Conservation (phyloP, 345 rosid genomes). For the Citrus cavaleriei region DNA sequence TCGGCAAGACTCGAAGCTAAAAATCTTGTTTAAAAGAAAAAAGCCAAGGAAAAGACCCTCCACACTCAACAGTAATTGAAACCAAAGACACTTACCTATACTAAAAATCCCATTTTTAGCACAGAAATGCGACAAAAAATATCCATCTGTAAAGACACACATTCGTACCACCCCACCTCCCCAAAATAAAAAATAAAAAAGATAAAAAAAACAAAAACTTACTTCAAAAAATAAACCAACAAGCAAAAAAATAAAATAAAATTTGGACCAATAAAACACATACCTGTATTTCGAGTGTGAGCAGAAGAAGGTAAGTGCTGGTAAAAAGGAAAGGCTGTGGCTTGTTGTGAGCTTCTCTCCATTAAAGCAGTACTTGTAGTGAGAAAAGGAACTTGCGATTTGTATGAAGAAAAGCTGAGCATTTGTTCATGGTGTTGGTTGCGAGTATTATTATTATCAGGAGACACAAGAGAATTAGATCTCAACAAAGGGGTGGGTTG, state of each 20-base stretch:
- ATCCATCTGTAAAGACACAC: slow-evolving; percentile 5
- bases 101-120: neutral
- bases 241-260: slow-evolving; percentile 2
- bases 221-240: slow-evolving; percentile 11
- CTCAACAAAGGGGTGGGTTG: slow-evolving; percentile 41
- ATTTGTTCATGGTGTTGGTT: slow-evolving; percentile 36
- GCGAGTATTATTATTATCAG: slow-evolving; percentile 8
- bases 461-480: slow-evolving; percentile 40
- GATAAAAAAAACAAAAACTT: neutral
- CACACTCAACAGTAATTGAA: slow-evolving; percentile 1
- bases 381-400: slow-evolving; percentile 35
- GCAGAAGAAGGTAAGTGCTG: slow-evolving; percentile 25
- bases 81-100: neutral
- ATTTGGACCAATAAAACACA: neutral
- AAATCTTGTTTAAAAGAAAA: neutral
- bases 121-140: slow-evolving; percentile 4
- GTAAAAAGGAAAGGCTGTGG: slow-evolving; percentile 28
- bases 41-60: slow-evolving; percentile 19
- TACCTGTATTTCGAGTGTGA: slow-evolving; percentile 41
- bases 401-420: slow-evolving; percentile 53
- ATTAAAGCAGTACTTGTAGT: slow-evolving; percentile 28
- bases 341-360: slow-evolving; percentile 31
- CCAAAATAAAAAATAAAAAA: no score
- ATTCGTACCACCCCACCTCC: neutral
- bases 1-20: slow-evolving; percentile 18